Conservation (phyloP, 73 alveolate genomes). For the Halteria grandinella region DNA sequence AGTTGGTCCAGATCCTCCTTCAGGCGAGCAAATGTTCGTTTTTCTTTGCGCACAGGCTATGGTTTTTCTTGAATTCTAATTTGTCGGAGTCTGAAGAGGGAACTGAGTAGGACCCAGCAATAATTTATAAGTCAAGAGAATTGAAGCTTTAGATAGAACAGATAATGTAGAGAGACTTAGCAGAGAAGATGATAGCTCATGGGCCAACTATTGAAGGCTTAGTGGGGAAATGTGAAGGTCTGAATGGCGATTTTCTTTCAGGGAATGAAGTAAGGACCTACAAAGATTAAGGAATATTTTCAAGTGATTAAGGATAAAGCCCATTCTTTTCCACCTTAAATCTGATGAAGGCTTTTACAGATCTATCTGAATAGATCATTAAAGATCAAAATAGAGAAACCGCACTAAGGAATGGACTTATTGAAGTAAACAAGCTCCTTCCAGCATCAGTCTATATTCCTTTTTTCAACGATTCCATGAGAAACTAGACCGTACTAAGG, state of each 20-base stretch:
- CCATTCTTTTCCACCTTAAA: constrained; percentile 67
- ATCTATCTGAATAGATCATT: constrained; percentile 62
- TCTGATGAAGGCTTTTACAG: constrained; percentile 72
- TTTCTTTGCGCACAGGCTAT: constrained; percentile 66
- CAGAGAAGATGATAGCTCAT: not conserved
- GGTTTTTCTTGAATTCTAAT: constrained; percentile 65
- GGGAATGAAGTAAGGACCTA: constrained; percentile 7
- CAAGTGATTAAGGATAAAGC: constrained; percentile 48
- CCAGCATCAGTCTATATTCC: constrained; percentile 75
- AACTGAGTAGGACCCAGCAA: constrained; percentile 2
- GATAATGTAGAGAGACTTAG: not conserved
- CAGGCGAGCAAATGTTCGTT: constrained; percentile 47
- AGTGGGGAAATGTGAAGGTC: not conserved
- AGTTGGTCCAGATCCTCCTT: constrained; percentile 7
- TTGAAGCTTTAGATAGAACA: not conserved
- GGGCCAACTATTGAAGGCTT: not conserved
- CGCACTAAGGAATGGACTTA: constrained; percentile 50
- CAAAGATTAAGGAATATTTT: constrained; percentile 15
- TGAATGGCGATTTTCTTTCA: constrained; percentile 25
- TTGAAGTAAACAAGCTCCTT: constrained; percentile 64
- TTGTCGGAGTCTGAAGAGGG: constrained; percentile 51
- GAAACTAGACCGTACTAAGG: constrained; percentile 64
- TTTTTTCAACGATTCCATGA: constrained; percentile 1
- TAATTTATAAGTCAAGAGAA: not conserved
- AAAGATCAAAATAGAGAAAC: constrained; percentile 52